phyloP scores from a whole-genome alignment of 345 rosid genomes.

The Kandelia obovata region DNA sequence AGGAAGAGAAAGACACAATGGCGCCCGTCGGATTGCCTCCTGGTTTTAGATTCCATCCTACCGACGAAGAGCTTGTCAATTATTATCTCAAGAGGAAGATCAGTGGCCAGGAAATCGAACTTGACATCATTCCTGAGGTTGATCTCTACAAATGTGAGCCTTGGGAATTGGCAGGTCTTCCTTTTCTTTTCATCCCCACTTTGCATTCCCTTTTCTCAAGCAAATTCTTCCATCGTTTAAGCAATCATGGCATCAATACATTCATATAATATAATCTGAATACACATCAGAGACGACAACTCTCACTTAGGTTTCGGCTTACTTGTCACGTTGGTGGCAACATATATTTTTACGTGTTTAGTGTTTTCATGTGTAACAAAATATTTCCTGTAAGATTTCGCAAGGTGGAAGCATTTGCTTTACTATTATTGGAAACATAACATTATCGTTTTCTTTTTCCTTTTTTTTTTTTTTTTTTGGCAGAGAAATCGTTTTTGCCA shows the following conservation, averaged over 20 bases:
- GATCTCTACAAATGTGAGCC: conserved; percentile 99
- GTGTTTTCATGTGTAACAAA: no score
- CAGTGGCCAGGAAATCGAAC: conserved; percentile 77
- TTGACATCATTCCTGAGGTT: conserved; percentile 91
- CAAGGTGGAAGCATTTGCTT: neutral
- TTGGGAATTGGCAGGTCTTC: conserved; percentile 81
- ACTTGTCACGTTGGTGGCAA: no score
- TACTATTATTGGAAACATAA: neutral
- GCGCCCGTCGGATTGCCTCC: conserved; percentile 85
- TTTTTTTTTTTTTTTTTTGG: neutral
- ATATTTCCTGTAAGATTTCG: neutral
- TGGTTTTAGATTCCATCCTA: conserved; percentile 91
- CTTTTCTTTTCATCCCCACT: neutral
- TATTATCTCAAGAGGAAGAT: conserved; percentile 87
- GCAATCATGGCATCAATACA: no score
- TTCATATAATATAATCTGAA: no score
- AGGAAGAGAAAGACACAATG: conserved; percentile 25
- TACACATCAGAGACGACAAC: no score
- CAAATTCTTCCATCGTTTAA: neutral
- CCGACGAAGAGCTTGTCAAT: conserved; percentile 93
- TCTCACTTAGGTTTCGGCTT: no score
- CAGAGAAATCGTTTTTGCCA: conserved; percentile 81
- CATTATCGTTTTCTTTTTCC: neutral
- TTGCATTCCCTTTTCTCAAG: neutral
- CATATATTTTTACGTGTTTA: no score